phyloP scores from a whole-genome alignment of 2,329 filamentous ascomycete genomes.

The Periconia sp. region DNA sequence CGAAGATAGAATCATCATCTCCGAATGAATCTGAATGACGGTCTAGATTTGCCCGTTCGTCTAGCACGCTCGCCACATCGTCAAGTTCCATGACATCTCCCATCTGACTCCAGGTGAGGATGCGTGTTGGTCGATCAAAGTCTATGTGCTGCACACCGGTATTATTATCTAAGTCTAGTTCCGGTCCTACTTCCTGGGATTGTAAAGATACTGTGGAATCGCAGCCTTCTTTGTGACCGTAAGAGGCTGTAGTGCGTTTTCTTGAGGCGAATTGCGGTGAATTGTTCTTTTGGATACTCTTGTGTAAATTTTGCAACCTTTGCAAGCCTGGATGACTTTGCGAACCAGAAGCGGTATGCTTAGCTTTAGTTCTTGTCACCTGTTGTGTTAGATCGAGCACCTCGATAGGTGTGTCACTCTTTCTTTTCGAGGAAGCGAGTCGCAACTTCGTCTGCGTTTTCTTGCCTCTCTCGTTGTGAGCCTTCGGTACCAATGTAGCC shows the following conservation, averaged over 20 bases:
- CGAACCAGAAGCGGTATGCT: slow-evolving; percentile 20
- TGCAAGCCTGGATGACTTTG: slow-evolving; percentile 29
- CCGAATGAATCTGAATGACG: slow-evolving; percentile 28
- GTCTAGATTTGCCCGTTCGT: too few relatives aligned
- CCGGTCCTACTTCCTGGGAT: too few relatives aligned
- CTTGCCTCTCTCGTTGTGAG: slow-evolving; percentile 10
- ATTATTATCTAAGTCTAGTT: too few relatives aligned
- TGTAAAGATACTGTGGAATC: too few relatives aligned
- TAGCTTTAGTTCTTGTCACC: slow-evolving; percentile 32
- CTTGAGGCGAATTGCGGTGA: slow-evolving; percentile 21
- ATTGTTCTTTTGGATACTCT: slow-evolving; percentile 26
- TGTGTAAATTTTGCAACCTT: slow-evolving; percentile 33
- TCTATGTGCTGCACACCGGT: too few relatives aligned
- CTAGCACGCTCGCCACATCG: too few relatives aligned
- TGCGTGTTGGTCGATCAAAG: too few relatives aligned
- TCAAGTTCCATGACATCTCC: too few relatives aligned
- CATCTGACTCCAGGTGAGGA: too few relatives aligned
- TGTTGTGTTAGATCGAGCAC: slow-evolving; percentile 40
- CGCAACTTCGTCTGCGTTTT: slow-evolving; percentile 37
- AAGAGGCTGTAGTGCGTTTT: too few relatives aligned
- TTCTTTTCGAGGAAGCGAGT: slow-evolving; percentile 32
- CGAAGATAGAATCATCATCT: slow-evolving; percentile 38
- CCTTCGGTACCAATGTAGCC: slow-evolving; percentile 2
- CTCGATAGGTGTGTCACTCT: slow-evolving; percentile 28
- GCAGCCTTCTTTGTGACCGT: too few relatives aligned